Base-by-base conservation (phyloP, 352 stramenopile genomes). In the Pythium dissotocum region DNA sequence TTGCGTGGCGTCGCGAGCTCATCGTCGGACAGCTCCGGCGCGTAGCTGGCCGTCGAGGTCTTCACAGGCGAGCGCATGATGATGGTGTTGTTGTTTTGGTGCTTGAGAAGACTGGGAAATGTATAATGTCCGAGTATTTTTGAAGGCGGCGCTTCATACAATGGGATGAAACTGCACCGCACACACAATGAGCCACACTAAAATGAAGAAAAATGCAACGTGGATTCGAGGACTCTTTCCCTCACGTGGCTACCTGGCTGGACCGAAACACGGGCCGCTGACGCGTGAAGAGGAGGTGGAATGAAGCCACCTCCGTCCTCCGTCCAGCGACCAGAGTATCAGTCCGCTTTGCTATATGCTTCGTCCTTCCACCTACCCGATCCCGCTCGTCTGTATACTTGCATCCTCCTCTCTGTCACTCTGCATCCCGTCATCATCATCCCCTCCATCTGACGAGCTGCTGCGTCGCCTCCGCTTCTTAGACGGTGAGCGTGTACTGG, bases 401-500 rank as follows among this genome's bases (percentile, higher is more conserved):
- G 14, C 38, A 46, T 60, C 48, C 13, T 54, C 49, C 21, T 59
- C 49, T 49, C 63, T 54, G 14, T 59, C 4, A 30, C 54, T 63
- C 32, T 58, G 24, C 26, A 13, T 42, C 18, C 38, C 5, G 18
- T 7, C 13, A 3, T 54, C 24, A 51, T n/a, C 24, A 30, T n/a
- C 33, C 8, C 12, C 33, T 8, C 12, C 18, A 26, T 9, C 8
- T 16, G 18, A 56, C 36, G 48, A 58, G 13, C 56, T 33, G 42
- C 24, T 14, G 14, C 48, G 24, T 35, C 26, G 56, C 16, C 32
- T 40, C 24, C 69, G 76, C 76, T 84, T 78, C 53, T 58, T 90
- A 92, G 66, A 79, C 74, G 51, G 82, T 89, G 73, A 92, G 82
- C 59, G 82, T 79, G 71, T 80, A 72, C 65, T 82, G 77, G 58